Evolutionary conservation across 495 filamentous ascomycete genomes (phyloP), one percentile per base, ranked within the genome.

Genomic region (Letharia columbiana): DNA sequence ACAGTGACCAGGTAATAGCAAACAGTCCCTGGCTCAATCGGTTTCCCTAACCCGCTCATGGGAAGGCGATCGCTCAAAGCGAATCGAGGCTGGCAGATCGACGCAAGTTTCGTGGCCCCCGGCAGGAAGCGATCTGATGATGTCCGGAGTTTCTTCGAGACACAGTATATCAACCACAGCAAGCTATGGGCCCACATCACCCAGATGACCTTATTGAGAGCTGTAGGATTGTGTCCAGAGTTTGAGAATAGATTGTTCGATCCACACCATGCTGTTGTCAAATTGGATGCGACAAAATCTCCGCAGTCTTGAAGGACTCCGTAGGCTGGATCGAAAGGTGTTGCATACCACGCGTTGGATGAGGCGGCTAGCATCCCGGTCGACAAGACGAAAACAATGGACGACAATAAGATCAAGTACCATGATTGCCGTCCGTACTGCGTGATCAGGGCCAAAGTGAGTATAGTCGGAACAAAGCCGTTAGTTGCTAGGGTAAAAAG

Each of bases 361-460:
- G 44, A 47, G 15, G 17, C 44, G 15, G 44, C 44, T 47, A 47
- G 44, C 44, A 20, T 47, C 2, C 15, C 44, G 3, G 44, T 47
- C 44, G 44, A 47, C n/a, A 66, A 33, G 17, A 28, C n/a, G 33
- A 62, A 31, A 37, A 18, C 7, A 7, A 49, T 61, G 12, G 28
- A 61, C 17, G 58, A 45, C 47, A 66, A 28, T 6, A 56, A n/a
- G 17, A 56, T 61, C 17, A 66, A 15, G 44, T 62, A 59, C 65
- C 65, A 66, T 31, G 65, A 61, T 23, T 62, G 58, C 10, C 65
- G 39, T 31, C 59, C 57, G 40, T 66, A 66, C 28, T 42, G 47
- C 2, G 41, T 23, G n/a, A 62, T 62, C 12, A 39, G n/a, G 4
- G 41, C 37, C 20, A 66, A 50, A 1, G 59, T 50, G 12, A 66